Evolutionary conservation across 2,329 filamentous ascomycete genomes (phyloP).

Genomic region (Scedosporium boydii): DNA sequence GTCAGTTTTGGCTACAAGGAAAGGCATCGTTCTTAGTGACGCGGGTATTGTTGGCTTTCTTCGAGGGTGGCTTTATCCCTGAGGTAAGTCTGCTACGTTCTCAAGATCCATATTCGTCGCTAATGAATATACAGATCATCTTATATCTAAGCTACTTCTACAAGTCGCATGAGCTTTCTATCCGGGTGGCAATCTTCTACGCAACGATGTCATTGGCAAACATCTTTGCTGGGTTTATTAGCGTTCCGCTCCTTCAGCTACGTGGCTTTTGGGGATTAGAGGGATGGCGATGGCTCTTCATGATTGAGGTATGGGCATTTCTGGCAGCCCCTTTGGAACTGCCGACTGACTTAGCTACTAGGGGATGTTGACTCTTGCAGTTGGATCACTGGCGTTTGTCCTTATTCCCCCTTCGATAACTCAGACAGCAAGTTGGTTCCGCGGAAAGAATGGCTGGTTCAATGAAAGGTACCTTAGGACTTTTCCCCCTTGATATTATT

Average conservation of each 20-base stretch:
- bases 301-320: conserved; percentile 7
- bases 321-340: background rate
- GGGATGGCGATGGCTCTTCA: conserved; percentile 19
- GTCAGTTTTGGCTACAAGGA: conserved; percentile 32
- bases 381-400: conserved; percentile 43
- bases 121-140: conserved; percentile 53
- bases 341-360: conserved; percentile 10
- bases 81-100: too few relatives aligned
- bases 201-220: conserved; percentile 49
- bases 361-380: conserved; percentile 29
- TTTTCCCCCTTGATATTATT: too few relatives aligned
- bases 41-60: conserved; percentile 27
- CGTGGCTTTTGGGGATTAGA: conserved; percentile 14
- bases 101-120: too few relatives aligned
- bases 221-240: conserved; percentile 24
- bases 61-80: conserved; percentile 37
- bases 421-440: conserved; percentile 46
- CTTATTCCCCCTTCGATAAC: conserved; percentile 44
- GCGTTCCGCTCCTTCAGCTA: conserved; percentile 15
- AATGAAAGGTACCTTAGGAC: conserved; percentile 37
- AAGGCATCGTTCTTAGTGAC: conserved; percentile 28
- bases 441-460: conserved; percentile 48
- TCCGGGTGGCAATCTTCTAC: conserved; percentile 62
- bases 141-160: conserved; percentile 70
- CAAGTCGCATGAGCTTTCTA: conserved; percentile 58